A percentile compares a stretch with the other conserved stretches of the same genome.
These are phyloP conservation scores for Gleditsia sinensis DNA, from an alignment of 306 rosid genomes.

Conservation along the genomic window DNA sequence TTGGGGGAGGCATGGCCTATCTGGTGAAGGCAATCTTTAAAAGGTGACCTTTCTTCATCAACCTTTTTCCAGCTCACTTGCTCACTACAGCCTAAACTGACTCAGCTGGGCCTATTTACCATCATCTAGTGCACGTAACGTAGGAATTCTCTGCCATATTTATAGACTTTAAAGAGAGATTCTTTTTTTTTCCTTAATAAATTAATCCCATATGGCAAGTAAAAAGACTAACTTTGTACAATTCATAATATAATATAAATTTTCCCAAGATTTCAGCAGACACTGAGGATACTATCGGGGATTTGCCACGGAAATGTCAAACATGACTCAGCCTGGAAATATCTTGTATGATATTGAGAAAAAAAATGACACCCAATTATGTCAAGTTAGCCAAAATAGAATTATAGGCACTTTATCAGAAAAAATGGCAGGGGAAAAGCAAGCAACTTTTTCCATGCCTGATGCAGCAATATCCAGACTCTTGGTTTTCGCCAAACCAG, in stretches of 20 bases:
- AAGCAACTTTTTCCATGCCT: not conserved
- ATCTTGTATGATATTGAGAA: no score
- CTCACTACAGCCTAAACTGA: conserved; percentile 18
- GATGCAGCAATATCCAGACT: conserved; percentile 9
- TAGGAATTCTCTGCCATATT: not conserved
- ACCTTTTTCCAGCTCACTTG: conserved; percentile 41
- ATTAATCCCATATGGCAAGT: conserved; percentile 4
- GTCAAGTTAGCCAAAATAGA: not conserved
- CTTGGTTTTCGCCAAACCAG: conserved; percentile 29
- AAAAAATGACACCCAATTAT: not conserved
- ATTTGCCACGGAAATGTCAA: conserved; percentile 49
- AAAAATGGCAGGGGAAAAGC: not conserved
- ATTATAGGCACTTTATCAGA: not conserved
- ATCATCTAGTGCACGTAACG: not conserved
- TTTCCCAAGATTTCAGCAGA: conserved; percentile 42
- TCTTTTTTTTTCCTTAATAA: not conserved
- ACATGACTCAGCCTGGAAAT: conserved; percentile 33
- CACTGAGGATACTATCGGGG: conserved; percentile 32
- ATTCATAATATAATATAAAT: not conserved
- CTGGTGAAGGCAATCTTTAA: conserved; percentile 20
- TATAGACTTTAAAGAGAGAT: not conserved
- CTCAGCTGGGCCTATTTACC: conserved; percentile 34
- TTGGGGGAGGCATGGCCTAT: conserved; percentile 23
- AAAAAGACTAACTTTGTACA: conserved; percentile 18
- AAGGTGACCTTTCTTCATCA: conserved; percentile 26